Conservation (phyloP, 176 grass and related monocot genomes). For the Avena insularis region DNA sequence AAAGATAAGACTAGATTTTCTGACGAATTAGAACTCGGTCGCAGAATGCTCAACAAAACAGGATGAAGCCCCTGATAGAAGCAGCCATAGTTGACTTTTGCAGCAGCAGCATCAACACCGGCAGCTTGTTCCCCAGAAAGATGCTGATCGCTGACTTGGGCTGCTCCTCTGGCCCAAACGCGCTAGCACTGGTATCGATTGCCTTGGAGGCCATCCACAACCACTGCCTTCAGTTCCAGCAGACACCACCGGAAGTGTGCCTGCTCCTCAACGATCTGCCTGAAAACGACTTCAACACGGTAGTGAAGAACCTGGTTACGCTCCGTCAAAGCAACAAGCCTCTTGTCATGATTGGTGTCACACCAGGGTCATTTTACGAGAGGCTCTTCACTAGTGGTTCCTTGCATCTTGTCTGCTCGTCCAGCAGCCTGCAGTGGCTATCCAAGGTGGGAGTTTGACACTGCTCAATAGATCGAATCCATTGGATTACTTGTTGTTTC, state of each 20-base stretch:
- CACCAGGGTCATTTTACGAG: constrained; percentile 35
- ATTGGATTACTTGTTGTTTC: not conserved
- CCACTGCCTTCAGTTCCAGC: not conserved
- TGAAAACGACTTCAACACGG: constrained; percentile 3
- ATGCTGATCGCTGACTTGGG: constrained; percentile 27
- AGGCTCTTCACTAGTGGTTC: constrained; percentile 1
- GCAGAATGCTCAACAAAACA: not conserved
- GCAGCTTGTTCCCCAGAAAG: not conserved
- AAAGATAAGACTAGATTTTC: not conserved
- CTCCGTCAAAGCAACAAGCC: not conserved
- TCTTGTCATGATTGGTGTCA: not conserved
- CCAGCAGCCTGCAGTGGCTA: constrained; percentile 29
- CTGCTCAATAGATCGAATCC: not conserved
- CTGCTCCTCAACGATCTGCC: constrained; percentile 12
- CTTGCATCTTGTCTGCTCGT: constrained; percentile 13
- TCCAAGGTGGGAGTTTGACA: constrained; percentile 26
- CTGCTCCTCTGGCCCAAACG: constrained; percentile 36
- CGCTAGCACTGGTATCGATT: not conserved
- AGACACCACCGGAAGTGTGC: not conserved
- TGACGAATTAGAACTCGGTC: not conserved
- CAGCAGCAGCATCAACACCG: not conserved
- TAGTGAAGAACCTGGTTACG: not conserved
- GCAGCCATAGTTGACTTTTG: not conserved
- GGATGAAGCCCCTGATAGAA: constrained; percentile 36
- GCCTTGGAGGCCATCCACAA: not conserved